Evolutionary conservation across 2,329 filamentous ascomycete genomes (phyloP).

Genomic region (Cylindrodendrum hubeiense): DNA sequence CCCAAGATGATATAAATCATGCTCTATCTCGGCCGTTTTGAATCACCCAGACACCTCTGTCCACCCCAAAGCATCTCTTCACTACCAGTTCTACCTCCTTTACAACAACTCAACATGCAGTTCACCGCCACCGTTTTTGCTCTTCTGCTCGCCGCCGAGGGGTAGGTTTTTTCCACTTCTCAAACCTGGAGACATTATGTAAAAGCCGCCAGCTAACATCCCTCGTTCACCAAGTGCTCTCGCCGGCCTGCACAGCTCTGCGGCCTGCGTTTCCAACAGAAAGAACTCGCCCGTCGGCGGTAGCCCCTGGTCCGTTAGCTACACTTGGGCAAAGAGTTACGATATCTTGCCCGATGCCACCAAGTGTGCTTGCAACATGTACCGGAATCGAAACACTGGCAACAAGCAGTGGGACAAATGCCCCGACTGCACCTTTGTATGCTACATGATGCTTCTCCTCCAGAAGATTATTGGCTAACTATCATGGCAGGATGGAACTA

Average conservation of each 20-base stretch:
- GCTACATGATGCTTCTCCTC: rapidly evolving
- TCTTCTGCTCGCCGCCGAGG: conserved; percentile 8
- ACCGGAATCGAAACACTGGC: conserved; percentile 26
- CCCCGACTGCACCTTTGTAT: conserved; percentile 34
- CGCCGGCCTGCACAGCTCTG: conserved; percentile 13
- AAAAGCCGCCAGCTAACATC: background rate
- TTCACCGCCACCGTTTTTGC: background rate
- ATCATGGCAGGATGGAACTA: conserved; percentile 21
- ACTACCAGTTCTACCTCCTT: background rate
- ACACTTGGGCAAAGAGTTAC: conserved; percentile 27
- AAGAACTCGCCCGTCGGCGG: conserved; percentile 19
- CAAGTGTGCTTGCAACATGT: conserved; percentile 27
- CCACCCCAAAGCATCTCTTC: background rate
- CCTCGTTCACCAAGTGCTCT: background rate
- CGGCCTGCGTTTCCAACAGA: conserved; percentile 17
- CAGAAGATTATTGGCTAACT: background rate
- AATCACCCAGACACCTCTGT: background rate
- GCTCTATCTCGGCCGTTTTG: conserved; percentile 9
- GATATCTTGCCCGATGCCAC: conserved; percentile 27
- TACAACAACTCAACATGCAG: conserved; percentile 9
- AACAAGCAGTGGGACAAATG: conserved; percentile 29
- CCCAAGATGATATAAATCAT: background rate
- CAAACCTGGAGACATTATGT: background rate
- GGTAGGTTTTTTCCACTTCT: background rate
- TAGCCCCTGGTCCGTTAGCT: conserved; percentile 12